These are phyloP conservation scores for Xylariales sp. DNA, from an alignment of 2,329 filamentous ascomycete genomes.

Conservation along the genomic window DNA sequence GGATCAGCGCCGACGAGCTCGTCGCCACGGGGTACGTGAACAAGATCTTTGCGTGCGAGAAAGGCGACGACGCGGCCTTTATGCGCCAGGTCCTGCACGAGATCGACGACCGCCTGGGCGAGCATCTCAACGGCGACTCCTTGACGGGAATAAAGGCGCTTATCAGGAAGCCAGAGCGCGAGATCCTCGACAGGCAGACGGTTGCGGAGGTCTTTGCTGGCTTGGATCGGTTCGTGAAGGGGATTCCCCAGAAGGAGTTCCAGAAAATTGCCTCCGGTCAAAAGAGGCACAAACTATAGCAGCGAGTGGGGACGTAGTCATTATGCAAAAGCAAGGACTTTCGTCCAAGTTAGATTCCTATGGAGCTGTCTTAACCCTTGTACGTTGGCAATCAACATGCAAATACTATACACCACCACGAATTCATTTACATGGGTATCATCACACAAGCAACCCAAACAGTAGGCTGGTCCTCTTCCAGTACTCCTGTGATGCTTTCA, in stretches of 20 bases:
- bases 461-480: constrained; percentile 85
- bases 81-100: constrained; percentile 77
- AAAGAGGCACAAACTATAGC: constrained; percentile 88
- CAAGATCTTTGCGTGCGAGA: constrained; percentile 73
- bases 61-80: constrained; percentile 76
- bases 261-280: constrained; percentile 83
- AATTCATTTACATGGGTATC: constrained; percentile 33
- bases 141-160: constrained; percentile 86
- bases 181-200: constrained; percentile 79
- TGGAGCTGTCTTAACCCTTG: constrained; percentile 1
- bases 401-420: constrained; percentile 8
- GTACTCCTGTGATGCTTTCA: constrained; percentile 76
- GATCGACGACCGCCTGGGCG: constrained; percentile 82
- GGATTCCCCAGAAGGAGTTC: constrained; percentile 90
- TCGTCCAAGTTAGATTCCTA: constrained; percentile 8
- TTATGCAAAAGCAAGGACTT: neutral
- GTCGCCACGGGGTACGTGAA: constrained; percentile 85
- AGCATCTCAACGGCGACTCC: constrained; percentile 82
- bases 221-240: constrained; percentile 80
- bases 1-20: constrained; percentile 78
- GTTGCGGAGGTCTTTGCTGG: constrained; percentile 88
- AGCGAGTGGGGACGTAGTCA: neutral
- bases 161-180: constrained; percentile 78
- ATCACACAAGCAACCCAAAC: constrained; percentile 77
- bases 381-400: constrained; percentile 6